Percentiles rank a stretch among this genome's conserved stretches.
Conservation (phyloP, 257 asterid genomes). For the Marsdenia floribunda region DNA sequence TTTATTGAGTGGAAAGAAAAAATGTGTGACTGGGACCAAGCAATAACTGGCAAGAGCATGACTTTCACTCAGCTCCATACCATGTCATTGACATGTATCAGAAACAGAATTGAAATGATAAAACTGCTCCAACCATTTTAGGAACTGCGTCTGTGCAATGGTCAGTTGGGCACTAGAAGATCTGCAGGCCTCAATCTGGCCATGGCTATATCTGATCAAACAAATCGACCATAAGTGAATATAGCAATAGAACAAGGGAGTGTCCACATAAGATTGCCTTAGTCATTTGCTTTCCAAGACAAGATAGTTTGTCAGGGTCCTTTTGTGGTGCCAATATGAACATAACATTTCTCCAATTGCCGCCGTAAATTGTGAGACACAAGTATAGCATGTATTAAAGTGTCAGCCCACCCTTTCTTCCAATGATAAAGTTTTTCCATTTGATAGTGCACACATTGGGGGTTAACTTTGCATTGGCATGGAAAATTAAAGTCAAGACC, state of each 20-base stretch:
- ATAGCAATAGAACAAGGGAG: background rate
- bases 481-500: background rate
- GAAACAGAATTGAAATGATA: no score
- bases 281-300: background rate
- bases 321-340: background rate
- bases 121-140: background rate
- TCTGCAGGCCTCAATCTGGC: background rate
- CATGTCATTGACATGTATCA: no score
- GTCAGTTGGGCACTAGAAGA: background rate
- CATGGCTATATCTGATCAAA: background rate
- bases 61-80: background rate
- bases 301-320: background rate
- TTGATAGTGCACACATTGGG: background rate
- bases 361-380: background rate
- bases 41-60: background rate
- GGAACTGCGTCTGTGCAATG: background rate
- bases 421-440: background rate
- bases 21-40: background rate
- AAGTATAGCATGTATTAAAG: background rate
- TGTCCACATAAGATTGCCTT: background rate
- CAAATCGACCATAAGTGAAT: background rate
- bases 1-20: background rate
- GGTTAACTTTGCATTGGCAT: background rate
- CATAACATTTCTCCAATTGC: background rate
- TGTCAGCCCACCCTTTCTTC: background rate